Evolutionary conservation across 208 protist genomes (phyloP), one percentile per base, ranked within the genome.

Genomic region (Trypanosoma lewisi): DNA sequence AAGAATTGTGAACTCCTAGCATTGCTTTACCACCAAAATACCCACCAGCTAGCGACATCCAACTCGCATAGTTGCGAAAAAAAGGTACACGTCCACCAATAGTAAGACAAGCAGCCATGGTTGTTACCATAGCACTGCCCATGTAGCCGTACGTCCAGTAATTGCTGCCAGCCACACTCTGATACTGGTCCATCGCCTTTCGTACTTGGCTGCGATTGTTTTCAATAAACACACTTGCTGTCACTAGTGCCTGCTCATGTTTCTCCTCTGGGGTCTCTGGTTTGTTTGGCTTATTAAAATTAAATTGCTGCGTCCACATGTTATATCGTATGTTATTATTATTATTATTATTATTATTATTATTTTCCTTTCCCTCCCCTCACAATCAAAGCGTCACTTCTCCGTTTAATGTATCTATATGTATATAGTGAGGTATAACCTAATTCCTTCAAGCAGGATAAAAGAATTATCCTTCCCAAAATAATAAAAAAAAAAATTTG

Each of bases 61-160:
- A 92, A 36, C 84, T 84, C 25, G 77, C 78, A 72, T 93, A 96
- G 19, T 45, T 61, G 11, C 77, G 82, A 31, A 96, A 71, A 21
- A 93, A 66, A n/a, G 78, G 53, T 21, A 86, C 49, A n/a, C 86
- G 78, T 58, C 70, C 84, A 62, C 89, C 82, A 39, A 89, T 19
- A 16, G 77, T 68, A 28, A 96, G 69, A 55, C 81, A 89, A 11
- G 27, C 66, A 0, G 75, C 84, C 83, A 93, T 86, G 19, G 84
- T 83, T 8, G 71, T 63, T 44, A 89, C 11, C 86, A 85, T 91
- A 39, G 74, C 82, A 12, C 67, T 73, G 27, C 79, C 82, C 63
- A 83, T 88, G 67, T 93, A 96, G 16, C 89, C 89, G 59, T 96
- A 96, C 28, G 78, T 82, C 84, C 84, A 93, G 71, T 90, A 90